Percentiles rank a stretch among this genome's conserved stretches.
These are phyloP conservation scores for Cystofilobasidium ferigula DNA, from an alignment of 768 basidiomycete species.

Conservation along the genomic window DNA sequence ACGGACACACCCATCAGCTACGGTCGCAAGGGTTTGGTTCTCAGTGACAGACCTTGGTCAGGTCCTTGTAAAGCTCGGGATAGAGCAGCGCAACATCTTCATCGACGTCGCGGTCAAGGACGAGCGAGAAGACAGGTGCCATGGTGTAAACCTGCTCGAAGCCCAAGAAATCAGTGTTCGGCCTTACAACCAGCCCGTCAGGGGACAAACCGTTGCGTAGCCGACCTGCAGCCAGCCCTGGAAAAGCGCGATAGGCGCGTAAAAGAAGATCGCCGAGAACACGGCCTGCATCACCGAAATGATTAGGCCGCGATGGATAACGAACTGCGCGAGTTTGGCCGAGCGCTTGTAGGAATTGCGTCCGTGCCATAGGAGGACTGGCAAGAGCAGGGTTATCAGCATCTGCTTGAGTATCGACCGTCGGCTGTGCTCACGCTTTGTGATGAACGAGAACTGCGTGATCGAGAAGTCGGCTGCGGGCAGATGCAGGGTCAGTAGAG, in stretches of 20 bases:
- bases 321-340: slow-evolving; percentile 94
- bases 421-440: slow-evolving; percentile 56
- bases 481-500: background rate
- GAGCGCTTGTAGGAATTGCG: slow-evolving; percentile 97
- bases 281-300: slow-evolving; percentile 79
- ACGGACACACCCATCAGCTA: no score
- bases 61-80: slow-evolving; percentile 93
- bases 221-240: slow-evolving; percentile 98
- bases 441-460: slow-evolving; percentile 88
- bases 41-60: slow-evolving; percentile 61
- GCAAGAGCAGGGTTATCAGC: background rate
- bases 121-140: slow-evolving; percentile 95
- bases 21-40: no score
- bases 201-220: slow-evolving; percentile 60
- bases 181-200: background rate
- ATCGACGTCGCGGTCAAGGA: slow-evolving; percentile 87
- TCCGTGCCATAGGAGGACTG: slow-evolving; percentile 87
- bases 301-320: slow-evolving; percentile 72
- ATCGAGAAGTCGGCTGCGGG: slow-evolving; percentile 93
- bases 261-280: slow-evolving; percentile 84
- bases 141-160: slow-evolving; percentile 57
- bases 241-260: slow-evolving; percentile 91
- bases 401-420: background rate
- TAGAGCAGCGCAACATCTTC: slow-evolving; percentile 90
- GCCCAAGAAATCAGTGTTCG: background rate